A percentile compares a stretch with the other conserved stretches of the same genome.
These are phyloP conservation scores for Deinandra increscens DNA, from an alignment of 129 eudicot genomes.

Conservation along the genomic window DNA sequence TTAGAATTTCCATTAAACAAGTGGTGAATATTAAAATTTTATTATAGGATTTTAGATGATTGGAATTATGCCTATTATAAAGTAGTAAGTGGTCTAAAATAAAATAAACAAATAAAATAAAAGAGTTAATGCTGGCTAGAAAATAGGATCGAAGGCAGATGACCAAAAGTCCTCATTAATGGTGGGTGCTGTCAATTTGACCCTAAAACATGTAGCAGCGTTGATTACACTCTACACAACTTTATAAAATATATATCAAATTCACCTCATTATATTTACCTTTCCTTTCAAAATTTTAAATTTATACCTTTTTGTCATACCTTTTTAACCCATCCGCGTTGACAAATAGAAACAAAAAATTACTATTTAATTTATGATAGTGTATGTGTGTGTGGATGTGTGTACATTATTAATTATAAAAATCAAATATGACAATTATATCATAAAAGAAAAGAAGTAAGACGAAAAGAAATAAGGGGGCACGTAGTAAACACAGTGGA, in stretches of 20 bases:
- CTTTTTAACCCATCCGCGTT: background rate
- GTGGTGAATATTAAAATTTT: too few species aligned
- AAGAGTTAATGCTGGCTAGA: constrained; percentile 28
- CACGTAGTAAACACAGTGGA: constrained; percentile 29
- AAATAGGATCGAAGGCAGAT: constrained; percentile 34
- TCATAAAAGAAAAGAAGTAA: background rate
- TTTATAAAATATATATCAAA: background rate
- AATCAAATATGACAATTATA: background rate
- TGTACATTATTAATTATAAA: too few species aligned
- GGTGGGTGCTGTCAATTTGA: constrained; percentile 41
- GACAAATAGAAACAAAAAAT: background rate
- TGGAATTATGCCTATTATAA: too few species aligned
- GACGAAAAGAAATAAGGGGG: constrained; percentile 15
- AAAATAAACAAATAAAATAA: background rate
- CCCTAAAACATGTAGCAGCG: constrained; percentile 12
- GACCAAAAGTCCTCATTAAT: constrained; percentile 37
- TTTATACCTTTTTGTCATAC: background rate
- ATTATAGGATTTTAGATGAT: too few species aligned
- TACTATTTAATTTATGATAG: background rate
- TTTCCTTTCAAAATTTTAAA: background rate
- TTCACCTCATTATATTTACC: background rate
- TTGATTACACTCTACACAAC: constrained; percentile 30
- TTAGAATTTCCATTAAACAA: too few species aligned
- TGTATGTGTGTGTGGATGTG: too few species aligned
- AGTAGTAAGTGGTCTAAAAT: too few species aligned